Evolutionary conservation across 2,329 filamentous ascomycete genomes (phyloP), one percentile per base, ranked within the genome.

Genomic region (Emydomyces testavorans): DNA sequence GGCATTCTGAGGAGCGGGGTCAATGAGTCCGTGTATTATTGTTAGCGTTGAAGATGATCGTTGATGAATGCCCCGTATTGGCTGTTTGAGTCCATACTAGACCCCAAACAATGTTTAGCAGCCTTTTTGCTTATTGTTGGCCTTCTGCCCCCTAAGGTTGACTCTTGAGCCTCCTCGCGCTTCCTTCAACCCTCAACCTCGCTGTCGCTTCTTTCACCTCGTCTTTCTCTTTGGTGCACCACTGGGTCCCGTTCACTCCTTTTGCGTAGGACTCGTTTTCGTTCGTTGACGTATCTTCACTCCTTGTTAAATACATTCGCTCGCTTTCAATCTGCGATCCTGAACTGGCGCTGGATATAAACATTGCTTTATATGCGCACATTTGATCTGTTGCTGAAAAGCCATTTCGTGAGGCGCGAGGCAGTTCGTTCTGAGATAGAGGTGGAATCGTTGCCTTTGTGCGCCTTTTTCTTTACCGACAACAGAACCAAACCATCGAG

Each of bases 171-270:
- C n/a, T n/a, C 32, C 15, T 45, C 37, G 42, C 16, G 31, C 21
- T 37, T 26, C 20, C 15, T 45, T n/a, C 7, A 11, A 4, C 6
- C 8, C 23, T 37, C 42, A 15, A 34, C 32, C 21, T 36, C 21
- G 21, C 32, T 29, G 42, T 38, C 43, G 43, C 15, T 46, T 34
- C 34, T 46, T 46, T 46, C 34, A 37, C 31, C 31, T 45, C 32
- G 42, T 37, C 32, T 45, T 23, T 46, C 43, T 8, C 21, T 31
- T 31, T 31, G 31, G 7, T 13, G 13, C 43, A 6, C 16, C 43
- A 38, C 24, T 23, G 20, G 37, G 21, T 26, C 18, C 28, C 43
- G 34, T 15, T 46, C 43, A 28, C 43, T 46, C 43, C 34, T 46
- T n/a, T 46, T 46, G n/a, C 21, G 21, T 26, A 8, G 24, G 43